Evolutionary conservation across 345 rosid species (phyloP), one percentile per base, ranked within the genome.

Genomic region (Brassica rapa): DNA sequence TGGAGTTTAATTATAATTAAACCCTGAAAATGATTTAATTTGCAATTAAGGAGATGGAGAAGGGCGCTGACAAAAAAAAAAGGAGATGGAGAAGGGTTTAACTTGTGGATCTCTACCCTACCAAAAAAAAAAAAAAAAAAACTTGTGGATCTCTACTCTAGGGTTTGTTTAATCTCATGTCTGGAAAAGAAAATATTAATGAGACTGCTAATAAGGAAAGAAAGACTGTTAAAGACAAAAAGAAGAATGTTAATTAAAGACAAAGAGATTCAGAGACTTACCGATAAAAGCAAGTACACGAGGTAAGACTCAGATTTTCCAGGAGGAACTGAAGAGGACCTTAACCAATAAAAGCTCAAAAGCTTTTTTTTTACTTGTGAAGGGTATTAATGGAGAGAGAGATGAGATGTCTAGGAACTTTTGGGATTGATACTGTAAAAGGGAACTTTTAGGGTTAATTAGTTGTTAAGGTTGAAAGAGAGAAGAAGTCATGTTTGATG

Each of bases 401-500:
- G 30, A 57, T 57, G 62, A 59, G 21, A 62, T 25, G 29, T 25
- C 29, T 14, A 33, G 57, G 10, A 66, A 49, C 46, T 57, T 57
- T 70, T 61, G 60, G 32, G 83, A 39, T 63, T 76, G 62, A 61
- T 68, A 79, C 77, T 56, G 37, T 30, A 43, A 73, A 73, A 73
- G 30, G 70, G 35, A 25, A 0, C 12, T 61, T 43, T 46, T 79
- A 68, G 78, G 73, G 69, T 9, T 67, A 79, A 79, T 33, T 59
- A 29, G 53, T 12, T 2, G 3, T 55, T 64, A 66, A 35, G 64
- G 3, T 25, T 30, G 49, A 62, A 60, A 69, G 77, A 49, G 9
- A 43, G 33, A 73, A 61, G 75, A 73, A 81, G 70, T 76, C 83
- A 74, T 80, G 83, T 64, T 70, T 71, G 75, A 84, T 89, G 97